Conservation (phyloP, 495 filamentous ascomycete genomes). For the Aspergillus olivimuriae region DNA sequence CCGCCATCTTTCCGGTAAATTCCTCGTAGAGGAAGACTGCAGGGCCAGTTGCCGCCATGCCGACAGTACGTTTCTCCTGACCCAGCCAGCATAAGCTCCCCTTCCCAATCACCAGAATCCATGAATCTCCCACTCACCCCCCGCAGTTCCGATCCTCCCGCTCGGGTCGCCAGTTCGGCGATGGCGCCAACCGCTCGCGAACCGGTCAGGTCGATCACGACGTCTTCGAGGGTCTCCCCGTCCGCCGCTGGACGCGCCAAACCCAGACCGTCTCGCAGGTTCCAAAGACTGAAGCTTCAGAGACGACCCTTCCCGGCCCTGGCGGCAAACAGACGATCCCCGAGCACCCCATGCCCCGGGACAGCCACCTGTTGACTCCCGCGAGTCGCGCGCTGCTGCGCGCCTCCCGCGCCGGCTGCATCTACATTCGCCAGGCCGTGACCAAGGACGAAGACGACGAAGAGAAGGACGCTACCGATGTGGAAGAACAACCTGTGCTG, state of each 20-base stretch:
- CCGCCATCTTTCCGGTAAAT: background rate
- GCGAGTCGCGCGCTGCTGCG: constrained; percentile 81
- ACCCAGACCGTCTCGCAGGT: constrained; percentile 64
- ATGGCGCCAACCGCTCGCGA: constrained; percentile 62
- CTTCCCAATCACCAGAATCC: background rate
- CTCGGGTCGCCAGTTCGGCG: constrained; percentile 37
- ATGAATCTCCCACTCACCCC: constrained; percentile 5
- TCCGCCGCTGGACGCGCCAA: constrained; percentile 82
- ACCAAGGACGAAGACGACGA: constrained; percentile 40
- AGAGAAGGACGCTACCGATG: constrained; percentile 45
- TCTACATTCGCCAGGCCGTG: constrained; percentile 47
- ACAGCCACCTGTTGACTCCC: constrained; percentile 70
- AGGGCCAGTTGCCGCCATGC: constrained; percentile 28
- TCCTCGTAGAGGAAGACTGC: constrained; percentile 2
- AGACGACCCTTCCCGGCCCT: constrained; percentile 48
- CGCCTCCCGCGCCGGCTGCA: constrained; percentile 66
- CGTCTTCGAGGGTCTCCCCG: constrained; percentile 88
- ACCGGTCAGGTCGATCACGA: constrained; percentile 85
- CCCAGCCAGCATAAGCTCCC: background rate
- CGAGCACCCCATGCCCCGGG: constrained; percentile 74
- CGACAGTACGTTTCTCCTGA: constrained; percentile 33
- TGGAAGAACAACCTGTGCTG: constrained; percentile 29
- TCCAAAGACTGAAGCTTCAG: constrained; percentile 45
- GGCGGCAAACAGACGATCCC: constrained; percentile 42
- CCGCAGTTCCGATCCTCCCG: constrained; percentile 42